Evolutionary conservation across 2,329 filamentous ascomycete genomes (phyloP).

Genomic region (Trichoderma polysporum): DNA sequence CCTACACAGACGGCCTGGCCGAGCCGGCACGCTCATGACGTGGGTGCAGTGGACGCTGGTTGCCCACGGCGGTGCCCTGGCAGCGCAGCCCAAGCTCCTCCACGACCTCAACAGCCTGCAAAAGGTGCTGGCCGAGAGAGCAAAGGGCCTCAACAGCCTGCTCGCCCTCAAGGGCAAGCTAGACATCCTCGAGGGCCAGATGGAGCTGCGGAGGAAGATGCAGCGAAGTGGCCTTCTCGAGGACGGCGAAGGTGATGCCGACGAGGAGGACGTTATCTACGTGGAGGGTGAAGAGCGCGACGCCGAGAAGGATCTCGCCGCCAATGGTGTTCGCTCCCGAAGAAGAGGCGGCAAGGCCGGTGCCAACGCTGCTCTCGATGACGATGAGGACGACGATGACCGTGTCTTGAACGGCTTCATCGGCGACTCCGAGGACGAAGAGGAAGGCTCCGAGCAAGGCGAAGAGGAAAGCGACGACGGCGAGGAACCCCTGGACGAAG

Average conservation of each 20-base stretch:
- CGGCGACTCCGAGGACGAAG: constrained; percentile 61
- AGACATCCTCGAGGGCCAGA: constrained; percentile 89
- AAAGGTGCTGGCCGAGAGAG: constrained; percentile 83
- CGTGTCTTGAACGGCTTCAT: constrained; percentile 54
- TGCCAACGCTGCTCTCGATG: constrained; percentile 52
- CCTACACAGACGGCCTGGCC: constrained; percentile 81
- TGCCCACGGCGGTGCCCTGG: constrained; percentile 86
- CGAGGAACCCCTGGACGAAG: constrained; percentile 54
- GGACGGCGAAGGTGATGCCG: constrained; percentile 50
- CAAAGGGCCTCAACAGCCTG: constrained; percentile 76
- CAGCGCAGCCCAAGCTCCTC: constrained; percentile 79
- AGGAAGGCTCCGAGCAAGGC: constrained; percentile 44
- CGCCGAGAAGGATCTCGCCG: constrained; percentile 38
- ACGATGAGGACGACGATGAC: constrained; percentile 59
- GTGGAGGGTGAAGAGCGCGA: constrained; percentile 75
- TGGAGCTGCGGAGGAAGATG: constrained; percentile 73
- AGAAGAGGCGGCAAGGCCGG: constrained; percentile 49
- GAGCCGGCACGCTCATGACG: constrained; percentile 84
- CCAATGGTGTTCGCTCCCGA: constrained; percentile 37
- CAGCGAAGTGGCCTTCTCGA: constrained; percentile 46
- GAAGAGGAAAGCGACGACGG: constrained; percentile 48
- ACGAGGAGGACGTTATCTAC: constrained; percentile 76
- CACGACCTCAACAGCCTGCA: constrained; percentile 76
- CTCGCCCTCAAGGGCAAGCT: constrained; percentile 91
- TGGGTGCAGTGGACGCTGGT: constrained; percentile 97